Conservation (phyloP, 106 monocot species). For the Dendrobium nobile region DNA sequence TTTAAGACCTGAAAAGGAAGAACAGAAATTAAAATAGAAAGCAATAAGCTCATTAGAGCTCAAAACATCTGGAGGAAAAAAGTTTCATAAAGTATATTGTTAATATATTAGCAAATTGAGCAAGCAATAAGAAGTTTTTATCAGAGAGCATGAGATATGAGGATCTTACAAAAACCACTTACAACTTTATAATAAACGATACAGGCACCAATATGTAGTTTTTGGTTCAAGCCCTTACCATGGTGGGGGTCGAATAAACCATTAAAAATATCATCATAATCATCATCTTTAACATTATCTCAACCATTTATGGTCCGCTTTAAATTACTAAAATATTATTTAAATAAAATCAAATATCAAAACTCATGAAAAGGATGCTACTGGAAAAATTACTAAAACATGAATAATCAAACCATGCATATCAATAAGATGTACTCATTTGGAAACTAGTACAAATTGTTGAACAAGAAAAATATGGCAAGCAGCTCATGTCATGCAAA, state of each 20-base stretch:
- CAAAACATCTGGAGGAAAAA: background rate
- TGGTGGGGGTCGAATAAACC: background rate
- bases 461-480: no score
- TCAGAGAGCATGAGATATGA: background rate
- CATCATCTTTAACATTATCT: background rate
- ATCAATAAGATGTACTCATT: background rate
- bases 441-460: no score
- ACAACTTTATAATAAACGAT: background rate
- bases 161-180: background rate
- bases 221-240: background rate
- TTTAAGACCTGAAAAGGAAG: conserved; percentile 39
- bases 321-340: background rate
- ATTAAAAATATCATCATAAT: no score
- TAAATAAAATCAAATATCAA: background rate
- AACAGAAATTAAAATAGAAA: background rate
- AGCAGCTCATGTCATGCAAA: no score
- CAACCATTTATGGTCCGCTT: background rate
- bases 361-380: background rate
- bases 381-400: background rate
- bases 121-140: background rate
- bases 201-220: background rate
- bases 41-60: background rate
- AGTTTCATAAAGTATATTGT: background rate
- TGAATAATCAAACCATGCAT: background rate
- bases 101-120: background rate